Conservation (phyloP, 2,329 filamentous ascomycete genomes). For the Pseudopyrenochaeta lycopersici region DNA sequence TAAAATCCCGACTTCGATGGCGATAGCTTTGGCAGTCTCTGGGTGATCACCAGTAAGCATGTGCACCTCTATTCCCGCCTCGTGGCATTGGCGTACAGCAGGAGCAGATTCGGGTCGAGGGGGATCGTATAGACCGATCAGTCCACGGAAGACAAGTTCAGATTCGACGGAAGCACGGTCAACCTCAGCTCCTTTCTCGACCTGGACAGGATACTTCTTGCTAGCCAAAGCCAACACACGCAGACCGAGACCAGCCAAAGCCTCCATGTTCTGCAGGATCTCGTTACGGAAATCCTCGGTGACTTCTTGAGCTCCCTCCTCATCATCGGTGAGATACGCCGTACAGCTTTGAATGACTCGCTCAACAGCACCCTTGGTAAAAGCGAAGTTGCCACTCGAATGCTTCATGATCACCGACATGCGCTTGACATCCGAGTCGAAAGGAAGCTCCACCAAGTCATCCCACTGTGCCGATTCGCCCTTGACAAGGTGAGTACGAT, state of each 20-base stretch:
- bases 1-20: conserved; percentile 57
- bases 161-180: conserved; percentile 72
- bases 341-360: conserved; percentile 72
- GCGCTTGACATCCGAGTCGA: conserved; percentile 78
- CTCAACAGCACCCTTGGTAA: too few relatives aligned
- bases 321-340: conserved; percentile 56
- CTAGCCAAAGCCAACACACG: conserved; percentile 74
- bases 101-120: conserved; percentile 80
- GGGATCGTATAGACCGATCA: conserved; percentile 86
- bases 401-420: too few relatives aligned
- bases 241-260: conserved; percentile 71
- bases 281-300: conserved; percentile 63
- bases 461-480: conserved; percentile 39
- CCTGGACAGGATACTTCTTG: conserved; percentile 53
- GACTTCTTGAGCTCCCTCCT: conserved; percentile 51
- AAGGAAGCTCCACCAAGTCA: conserved; percentile 71
- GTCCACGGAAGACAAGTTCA: conserved; percentile 75
- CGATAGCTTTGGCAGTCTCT: conserved; percentile 57
- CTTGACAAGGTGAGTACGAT: conserved; percentile 61
- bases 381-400: too few relatives aligned
- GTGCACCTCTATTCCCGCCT: conserved; percentile 57
- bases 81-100: conserved; percentile 55
- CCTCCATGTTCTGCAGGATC: conserved; percentile 75
- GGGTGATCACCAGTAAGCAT: conserved; percentile 61
- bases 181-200: conserved; percentile 53